Percentiles rank a stretch among this genome's conserved stretches.
Evolutionary conservation across 2,329 filamentous ascomycete genomes (phyloP).

Genomic region (Xylariaceae sp.): DNA sequence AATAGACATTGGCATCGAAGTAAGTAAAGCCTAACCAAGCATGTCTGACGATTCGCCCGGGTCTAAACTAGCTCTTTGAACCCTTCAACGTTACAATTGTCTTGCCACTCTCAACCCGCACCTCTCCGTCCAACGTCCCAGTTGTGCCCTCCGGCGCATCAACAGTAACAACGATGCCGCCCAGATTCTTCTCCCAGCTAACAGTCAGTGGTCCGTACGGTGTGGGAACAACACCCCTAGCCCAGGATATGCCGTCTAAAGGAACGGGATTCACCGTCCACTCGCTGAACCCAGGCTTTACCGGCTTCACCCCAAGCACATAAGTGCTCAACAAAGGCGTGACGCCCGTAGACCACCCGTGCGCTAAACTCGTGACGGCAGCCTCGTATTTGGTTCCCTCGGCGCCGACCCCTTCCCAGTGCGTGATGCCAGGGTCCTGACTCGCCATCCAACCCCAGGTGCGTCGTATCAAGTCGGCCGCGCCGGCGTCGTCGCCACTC

Average conservation of each 20-base stretch:
- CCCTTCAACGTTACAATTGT: neutral
- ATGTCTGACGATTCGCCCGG: neutral
- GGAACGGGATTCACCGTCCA: slow-evolving; percentile 40
- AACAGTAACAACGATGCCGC: slow-evolving; percentile 31
- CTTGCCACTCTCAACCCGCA: slow-evolving; percentile 17
- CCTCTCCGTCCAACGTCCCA: slow-evolving; percentile 25
- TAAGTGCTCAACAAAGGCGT: slow-evolving; percentile 44
- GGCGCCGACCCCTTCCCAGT: slow-evolving; percentile 49
- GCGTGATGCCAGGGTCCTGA: slow-evolving; percentile 44
- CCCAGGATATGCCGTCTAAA: slow-evolving; percentile 25
- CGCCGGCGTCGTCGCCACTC: slow-evolving; percentile 33
- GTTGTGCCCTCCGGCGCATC: slow-evolving; percentile 31
- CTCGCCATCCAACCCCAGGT: slow-evolving; percentile 49
- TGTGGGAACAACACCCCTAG: slow-evolving; percentile 38
- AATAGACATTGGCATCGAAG: neutral
- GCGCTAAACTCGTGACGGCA: slow-evolving; percentile 46
- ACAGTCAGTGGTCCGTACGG: slow-evolving; percentile 38
- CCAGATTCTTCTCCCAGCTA: slow-evolving; percentile 34
- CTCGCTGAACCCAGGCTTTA: slow-evolving; percentile 40
- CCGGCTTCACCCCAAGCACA: slow-evolving; percentile 45
- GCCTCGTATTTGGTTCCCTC: slow-evolving; percentile 42
- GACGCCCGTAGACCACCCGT: slow-evolving; percentile 50
- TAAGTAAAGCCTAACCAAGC: neutral
- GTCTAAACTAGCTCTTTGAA: neutral
- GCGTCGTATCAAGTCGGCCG: slow-evolving; percentile 43